Evolutionary conservation across 176 grass and related monocot genomes (phyloP), one percentile per base, ranked within the genome.

Genomic region (Ampelocalamus luodianensis): DNA sequence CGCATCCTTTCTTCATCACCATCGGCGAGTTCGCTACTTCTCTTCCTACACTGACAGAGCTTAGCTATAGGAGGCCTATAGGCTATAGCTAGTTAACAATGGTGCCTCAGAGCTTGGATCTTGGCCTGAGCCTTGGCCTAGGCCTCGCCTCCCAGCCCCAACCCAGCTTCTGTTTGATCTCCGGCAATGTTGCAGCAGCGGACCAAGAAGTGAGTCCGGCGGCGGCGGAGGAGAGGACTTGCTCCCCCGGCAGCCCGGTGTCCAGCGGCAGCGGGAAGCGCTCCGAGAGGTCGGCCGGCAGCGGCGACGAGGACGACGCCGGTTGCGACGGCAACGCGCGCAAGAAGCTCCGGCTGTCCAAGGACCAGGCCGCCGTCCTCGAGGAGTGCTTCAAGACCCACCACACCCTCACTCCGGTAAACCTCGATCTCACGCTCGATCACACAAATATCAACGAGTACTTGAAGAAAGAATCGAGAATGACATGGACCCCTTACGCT

Each of bases 351-450:
- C 90, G 95, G 24, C 77, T 97, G 56, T 91, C 95, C 49, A 97
- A 95, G 80, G 92, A 97, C 54, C 95, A 97, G 83, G 90, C 95
- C 37, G 89, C 86, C 50, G 72, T 97, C 1, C 88, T 97, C 20
- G 95, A 97, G 85, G 95, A 97, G 69, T 89, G 92, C 84, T 97
- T 97, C 89, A 94, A 92, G 77, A 88, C 90, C 16, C 92, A 97
- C 90, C 94, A 88, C 87, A 97, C 90, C 15, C 90, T 95, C 44
- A 94, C 92, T 84, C 95, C 95, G 51, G 92, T 94, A 90, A 56
- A 80, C 3, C 5, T 13, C 22, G 3, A 3, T 27, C 16, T 6
- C 51, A 54, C 51, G 16, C 51, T 54, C 51, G 17, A 54, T 54
- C 51, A 53, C 50, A 53, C 15, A 17, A 18, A 20, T 34, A 63